A percentile compares a stretch with the other conserved stretches of the same genome.
phyloP scores from a whole-genome alignment of 139 green algal genomes.

The Chlamydomonas sp. region DNA sequence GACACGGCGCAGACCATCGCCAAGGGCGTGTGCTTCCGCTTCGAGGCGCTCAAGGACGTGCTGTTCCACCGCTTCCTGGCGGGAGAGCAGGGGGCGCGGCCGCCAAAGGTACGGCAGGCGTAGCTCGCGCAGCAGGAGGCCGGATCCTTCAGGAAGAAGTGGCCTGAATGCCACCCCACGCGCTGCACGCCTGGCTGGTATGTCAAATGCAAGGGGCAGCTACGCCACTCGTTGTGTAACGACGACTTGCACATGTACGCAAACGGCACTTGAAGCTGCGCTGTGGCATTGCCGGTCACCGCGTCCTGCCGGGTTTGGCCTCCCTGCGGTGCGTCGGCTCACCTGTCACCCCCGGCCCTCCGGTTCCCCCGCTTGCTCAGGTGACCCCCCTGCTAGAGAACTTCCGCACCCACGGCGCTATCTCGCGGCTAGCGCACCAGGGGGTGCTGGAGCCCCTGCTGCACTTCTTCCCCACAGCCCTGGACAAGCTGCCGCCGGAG shows the following conservation, averaged over 20 bases:
- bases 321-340: background rate
- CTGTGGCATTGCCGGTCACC: too few species aligned
- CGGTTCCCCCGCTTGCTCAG: background rate
- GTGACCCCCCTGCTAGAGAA: constrained; percentile 37
- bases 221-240: too few species aligned
- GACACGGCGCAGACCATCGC: constrained; percentile 70
- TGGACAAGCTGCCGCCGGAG: constrained; percentile 56
- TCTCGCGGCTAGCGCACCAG: constrained; percentile 47
- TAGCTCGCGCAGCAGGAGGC: background rate
- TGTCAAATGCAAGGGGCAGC: too few species aligned
- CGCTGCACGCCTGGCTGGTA: too few species aligned
- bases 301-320: background rate
- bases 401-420: constrained; percentile 48
- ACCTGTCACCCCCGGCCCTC: too few species aligned
- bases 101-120: background rate
- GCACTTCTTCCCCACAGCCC: constrained; percentile 50
- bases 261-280: too few species aligned
- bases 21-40: constrained; percentile 56
- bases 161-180: background rate
- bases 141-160: background rate
- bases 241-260: too few species aligned
- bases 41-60: constrained; percentile 39
- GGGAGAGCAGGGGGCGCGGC: too few species aligned
- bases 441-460: constrained; percentile 44
- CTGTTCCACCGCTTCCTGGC: constrained; percentile 27